These are phyloP conservation scores for Penicillium herquei DNA, from an alignment of 495 filamentous ascomycete genomes.

Conservation along the genomic window DNA sequence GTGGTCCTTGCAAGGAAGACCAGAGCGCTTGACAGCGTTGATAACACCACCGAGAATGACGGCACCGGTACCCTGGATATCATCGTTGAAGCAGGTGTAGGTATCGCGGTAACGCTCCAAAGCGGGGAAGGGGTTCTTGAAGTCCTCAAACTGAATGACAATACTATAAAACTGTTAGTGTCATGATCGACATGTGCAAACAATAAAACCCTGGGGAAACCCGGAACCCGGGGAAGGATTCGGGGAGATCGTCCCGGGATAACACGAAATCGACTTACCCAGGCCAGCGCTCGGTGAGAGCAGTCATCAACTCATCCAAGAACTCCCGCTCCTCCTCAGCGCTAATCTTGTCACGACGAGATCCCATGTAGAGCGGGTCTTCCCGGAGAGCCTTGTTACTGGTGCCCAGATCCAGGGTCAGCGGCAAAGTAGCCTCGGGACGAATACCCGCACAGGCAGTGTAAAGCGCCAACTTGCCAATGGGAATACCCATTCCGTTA, in stretches of 20 bases:
- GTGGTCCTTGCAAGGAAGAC: conserved; percentile 83
- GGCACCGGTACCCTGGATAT: conserved; percentile 96
- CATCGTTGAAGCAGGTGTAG: conserved; percentile 97
- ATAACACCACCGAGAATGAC: conserved; percentile 95
- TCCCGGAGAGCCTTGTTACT: conserved; percentile 82
- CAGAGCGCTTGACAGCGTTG: conserved; percentile 86
- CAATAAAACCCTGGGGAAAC: neutral
- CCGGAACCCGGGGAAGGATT: neutral
- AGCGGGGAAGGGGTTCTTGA: conserved; percentile 96
- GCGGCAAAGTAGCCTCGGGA: conserved; percentile 84
- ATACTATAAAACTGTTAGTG: conserved; percentile 51
- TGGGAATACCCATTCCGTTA: conserved; percentile 97
- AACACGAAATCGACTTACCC: conserved; percentile 48
- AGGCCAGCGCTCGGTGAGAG: conserved; percentile 82
- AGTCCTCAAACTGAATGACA: conserved; percentile 97
- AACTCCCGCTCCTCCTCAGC: conserved; percentile 86
- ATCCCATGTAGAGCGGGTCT: conserved; percentile 93
- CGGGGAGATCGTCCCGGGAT: conserved; percentile 18
- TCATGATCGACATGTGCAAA: too few relatives aligned
- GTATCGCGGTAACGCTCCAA: conserved; percentile 81
- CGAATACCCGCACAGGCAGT: conserved; percentile 95
- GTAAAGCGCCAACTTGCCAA: conserved; percentile 92
- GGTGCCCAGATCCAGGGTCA: conserved; percentile 90
- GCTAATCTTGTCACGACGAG: conserved; percentile 75
- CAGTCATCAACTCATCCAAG: conserved; percentile 96